These are phyloP conservation scores for Yamadazyma dushanensis DNA, from an alignment of 1,139 yeast species.

Conservation along the genomic window DNA sequence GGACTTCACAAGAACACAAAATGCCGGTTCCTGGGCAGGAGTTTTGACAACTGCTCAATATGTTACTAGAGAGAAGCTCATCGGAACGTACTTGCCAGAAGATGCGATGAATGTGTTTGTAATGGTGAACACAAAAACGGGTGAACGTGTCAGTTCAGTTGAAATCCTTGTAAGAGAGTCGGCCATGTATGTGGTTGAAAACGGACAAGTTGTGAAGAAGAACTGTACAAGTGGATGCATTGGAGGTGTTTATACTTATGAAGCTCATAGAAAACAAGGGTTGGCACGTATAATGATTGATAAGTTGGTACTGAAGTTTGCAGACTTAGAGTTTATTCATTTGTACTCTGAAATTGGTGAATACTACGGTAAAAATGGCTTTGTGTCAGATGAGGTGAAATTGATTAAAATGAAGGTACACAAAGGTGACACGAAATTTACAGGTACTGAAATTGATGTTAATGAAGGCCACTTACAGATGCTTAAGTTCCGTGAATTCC, in stretches of 20 bases:
- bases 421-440: neutral
- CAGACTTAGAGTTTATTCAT: conserved; percentile 39
- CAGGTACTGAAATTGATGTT: conserved; percentile 26
- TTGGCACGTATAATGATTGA: conserved; percentile 64
- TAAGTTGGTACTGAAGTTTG: conserved; percentile 32
- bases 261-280: conserved; percentile 60
- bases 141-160: conserved; percentile 31
- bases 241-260: conserved; percentile 67
- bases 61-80: conserved; percentile 46
- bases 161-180: conserved; percentile 39
- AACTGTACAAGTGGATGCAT: conserved; percentile 50
- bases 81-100: conserved; percentile 39
- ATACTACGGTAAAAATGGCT: conserved; percentile 61
- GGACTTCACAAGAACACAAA: conserved; percentile 48
- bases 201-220: conserved; percentile 20
- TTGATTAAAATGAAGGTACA: conserved; percentile 5
- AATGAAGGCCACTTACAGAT: conserved; percentile 25
- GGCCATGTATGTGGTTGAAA: conserved; percentile 22
- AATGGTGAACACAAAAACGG: conserved; percentile 24
- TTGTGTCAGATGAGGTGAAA: conserved; percentile 50
- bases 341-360: conserved; percentile 76
- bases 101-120: conserved; percentile 28
- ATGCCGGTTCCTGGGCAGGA: conserved; percentile 57
- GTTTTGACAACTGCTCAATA: conserved; percentile 47
- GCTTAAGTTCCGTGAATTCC: conserved; percentile 34